A percentile compares a stretch with the other conserved stretches of the same genome.
These are phyloP conservation scores for Colletotrichum viniferum DNA, from an alignment of 2,329 filamentous ascomycete species.

Conservation along the genomic window DNA sequence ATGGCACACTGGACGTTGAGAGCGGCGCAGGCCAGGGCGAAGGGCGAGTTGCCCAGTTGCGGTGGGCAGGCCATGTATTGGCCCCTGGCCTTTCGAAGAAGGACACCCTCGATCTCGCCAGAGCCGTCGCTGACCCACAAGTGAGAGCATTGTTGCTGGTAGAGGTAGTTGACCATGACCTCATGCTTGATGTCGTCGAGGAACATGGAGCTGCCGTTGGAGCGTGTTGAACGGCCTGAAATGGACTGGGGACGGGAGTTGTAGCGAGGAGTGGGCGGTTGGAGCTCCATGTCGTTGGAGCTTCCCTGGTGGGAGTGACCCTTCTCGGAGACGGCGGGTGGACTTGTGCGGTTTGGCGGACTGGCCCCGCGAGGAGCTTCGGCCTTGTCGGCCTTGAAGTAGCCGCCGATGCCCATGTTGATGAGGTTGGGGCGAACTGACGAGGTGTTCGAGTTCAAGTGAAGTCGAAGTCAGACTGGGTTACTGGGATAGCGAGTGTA, in stretches of 20 bases:
- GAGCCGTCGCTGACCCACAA: conserved; percentile 76
- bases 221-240: conserved; percentile 51
- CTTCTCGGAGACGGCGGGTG: conserved; percentile 41
- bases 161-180: conserved; percentile 83
- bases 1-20: conserved; percentile 81
- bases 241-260: conserved; percentile 58
- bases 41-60: conserved; percentile 63
- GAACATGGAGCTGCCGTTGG: conserved; percentile 56
- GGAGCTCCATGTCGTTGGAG: conserved; percentile 52
- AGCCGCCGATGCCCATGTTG: conserved; percentile 65
- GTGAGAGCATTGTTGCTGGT: conserved; percentile 77
- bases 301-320: conserved; percentile 27
- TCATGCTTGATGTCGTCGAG: conserved; percentile 79
- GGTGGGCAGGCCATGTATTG: conserved; percentile 77
- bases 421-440: neutral
- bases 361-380: conserved; percentile 27
- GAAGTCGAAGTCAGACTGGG: neutral
- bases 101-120: conserved; percentile 72
- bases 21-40: conserved; percentile 68
- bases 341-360: conserved; percentile 25
- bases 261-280: conserved; percentile 51
- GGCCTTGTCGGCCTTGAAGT: conserved; percentile 63
- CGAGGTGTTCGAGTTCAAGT: neutral
- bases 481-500: conserved; percentile 4
- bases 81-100: conserved; percentile 70